A percentile compares a stretch with the other conserved stretches of the same genome.
phyloP scores from a whole-genome alignment of 768 basidiomycete species.

The Tremella yokohamensis region DNA sequence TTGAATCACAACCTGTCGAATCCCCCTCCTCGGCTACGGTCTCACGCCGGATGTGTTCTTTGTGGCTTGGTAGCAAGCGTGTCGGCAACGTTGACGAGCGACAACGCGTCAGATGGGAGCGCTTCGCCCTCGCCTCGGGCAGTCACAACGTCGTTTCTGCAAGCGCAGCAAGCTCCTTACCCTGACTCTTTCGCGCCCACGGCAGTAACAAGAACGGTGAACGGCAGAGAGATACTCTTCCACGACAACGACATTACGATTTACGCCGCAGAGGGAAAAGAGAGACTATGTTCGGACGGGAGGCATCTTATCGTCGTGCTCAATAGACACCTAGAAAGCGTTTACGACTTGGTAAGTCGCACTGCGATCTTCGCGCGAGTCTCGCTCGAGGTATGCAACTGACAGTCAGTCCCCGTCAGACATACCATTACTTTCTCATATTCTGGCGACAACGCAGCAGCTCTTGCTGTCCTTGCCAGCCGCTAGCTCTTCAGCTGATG shows the following conservation, averaged over 20 bases:
- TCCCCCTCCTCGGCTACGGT: not conserved
- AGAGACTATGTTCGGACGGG: constrained; percentile 28
- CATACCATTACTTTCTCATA: constrained; percentile 35
- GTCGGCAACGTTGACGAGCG: constrained; percentile 1
- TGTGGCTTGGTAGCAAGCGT: constrained; percentile 2
- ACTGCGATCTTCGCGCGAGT: not conserved
- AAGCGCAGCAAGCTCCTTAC: not conserved
- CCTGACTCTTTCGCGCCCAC: not conserved
- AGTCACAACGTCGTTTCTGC: not conserved
- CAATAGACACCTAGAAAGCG: constrained; percentile 37
- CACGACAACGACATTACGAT: constrained; percentile 34
- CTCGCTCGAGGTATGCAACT: not conserved
- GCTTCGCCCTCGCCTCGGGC: not conserved
- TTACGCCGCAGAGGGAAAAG: constrained; percentile 33
- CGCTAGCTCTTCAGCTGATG: constrained; percentile 10
- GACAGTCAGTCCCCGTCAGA: constrained; percentile 32
- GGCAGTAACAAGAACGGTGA: not conserved
- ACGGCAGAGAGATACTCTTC: constrained; percentile 28
- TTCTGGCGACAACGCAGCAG: constrained; percentile 23
- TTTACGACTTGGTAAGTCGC: constrained; percentile 40
- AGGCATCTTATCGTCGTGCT: constrained; percentile 37
- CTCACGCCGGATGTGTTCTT: constrained; percentile 3
- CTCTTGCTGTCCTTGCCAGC: constrained; percentile 9
- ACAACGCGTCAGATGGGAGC: not conserved
- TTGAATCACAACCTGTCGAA: constrained; percentile 1